These are phyloP conservation scores for Aspergillus homomorphus DNA, from an alignment of 495 filamentous ascomycete genomes.

Conservation along the genomic window DNA sequence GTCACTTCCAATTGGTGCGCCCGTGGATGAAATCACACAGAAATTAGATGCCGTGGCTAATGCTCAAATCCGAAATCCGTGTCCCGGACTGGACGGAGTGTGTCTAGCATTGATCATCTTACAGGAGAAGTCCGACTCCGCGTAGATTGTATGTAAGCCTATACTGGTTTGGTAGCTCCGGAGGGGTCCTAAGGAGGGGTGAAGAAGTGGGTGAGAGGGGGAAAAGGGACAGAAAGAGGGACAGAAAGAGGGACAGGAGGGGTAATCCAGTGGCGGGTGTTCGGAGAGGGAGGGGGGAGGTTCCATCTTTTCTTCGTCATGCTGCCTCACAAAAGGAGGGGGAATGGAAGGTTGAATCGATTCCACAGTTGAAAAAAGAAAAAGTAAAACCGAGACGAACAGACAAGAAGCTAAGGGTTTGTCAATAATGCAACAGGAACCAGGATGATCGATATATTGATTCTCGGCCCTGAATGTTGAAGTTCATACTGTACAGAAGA, in stretches of 20 bases:
- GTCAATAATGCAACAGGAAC: slow-evolving; percentile 2
- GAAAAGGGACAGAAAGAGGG: background rate
- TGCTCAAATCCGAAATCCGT: background rate
- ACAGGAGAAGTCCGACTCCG: background rate
- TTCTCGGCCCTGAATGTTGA: background rate
- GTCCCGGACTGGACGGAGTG: background rate
- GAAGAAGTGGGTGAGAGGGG: slow-evolving; percentile 7
- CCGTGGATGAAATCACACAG: background rate
- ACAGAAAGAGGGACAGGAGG: slow-evolving; percentile 18
- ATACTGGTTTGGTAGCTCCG: background rate
- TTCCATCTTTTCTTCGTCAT: background rate
- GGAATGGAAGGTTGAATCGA: slow-evolving; percentile 12
- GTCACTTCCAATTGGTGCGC: background rate
- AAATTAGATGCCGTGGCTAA: background rate
- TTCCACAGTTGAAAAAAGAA: background rate
- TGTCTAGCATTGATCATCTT: background rate
- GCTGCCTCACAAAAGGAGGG: slow-evolving; percentile 8
- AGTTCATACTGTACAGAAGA: too few relatives aligned
- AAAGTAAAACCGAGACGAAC: slow-evolving; percentile 5
- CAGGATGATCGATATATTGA: background rate
- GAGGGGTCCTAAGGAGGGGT: slow-evolving; percentile 20
- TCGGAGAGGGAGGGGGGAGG: slow-evolving; percentile 14
- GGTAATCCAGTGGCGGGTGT: slow-evolving; percentile 19
- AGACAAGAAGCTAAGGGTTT: slow-evolving; percentile 12
- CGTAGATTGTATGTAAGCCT: background rate